Evolutionary conservation across 2,329 filamentous ascomycete genomes (phyloP), one percentile per base, ranked within the genome.

Genomic region (Xylaria sp.): DNA sequence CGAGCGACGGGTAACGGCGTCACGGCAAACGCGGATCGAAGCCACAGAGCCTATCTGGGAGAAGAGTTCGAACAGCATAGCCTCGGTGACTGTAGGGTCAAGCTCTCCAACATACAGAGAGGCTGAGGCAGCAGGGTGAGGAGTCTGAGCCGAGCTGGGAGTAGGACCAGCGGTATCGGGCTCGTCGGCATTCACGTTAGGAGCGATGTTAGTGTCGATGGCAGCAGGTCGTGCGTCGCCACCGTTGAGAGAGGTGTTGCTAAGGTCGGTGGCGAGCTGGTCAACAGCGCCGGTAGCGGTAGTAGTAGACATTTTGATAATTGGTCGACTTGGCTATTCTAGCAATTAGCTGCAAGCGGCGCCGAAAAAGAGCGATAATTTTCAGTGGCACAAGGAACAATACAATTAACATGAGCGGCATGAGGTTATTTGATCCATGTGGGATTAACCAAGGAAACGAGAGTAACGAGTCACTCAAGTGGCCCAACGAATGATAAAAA

Each of bases 41-140:
- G 95, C 95, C 74, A 99, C 95, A 75, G 96, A 94, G 72, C 95
- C 95, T 76, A 99, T 99, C 81, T 96, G 95, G 64, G 95, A 98
- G 87, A 99, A 99, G 68, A 99, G 91, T 88, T 99, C 95, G 81
- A 98, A 99, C 75, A 99, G 93, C 95, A 99, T 99, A 72, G 95
- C 95, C 87, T 99, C 95, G 68, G 95, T 99, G 78, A 99, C 95
- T 65, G 92, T 95, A 72, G 92, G 88, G 79, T 99, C 95, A 73
- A 99, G 92, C 85, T 99, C 95, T 79, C 95, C 95, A 71, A 99
- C 95, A 79, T 99, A 99, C 78, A 99, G 92, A 62, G 95, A 99
- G 68, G 95, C 95, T 54, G 95, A 98, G 79, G 96, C 94, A 78
- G 92, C 91, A 75, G 93, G 91, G 77, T 91, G 90, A 70, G 83